phyloP scores from a whole-genome alignment of 2,329 filamentous ascomycete genomes.

The Apiospora saccharicola region DNA sequence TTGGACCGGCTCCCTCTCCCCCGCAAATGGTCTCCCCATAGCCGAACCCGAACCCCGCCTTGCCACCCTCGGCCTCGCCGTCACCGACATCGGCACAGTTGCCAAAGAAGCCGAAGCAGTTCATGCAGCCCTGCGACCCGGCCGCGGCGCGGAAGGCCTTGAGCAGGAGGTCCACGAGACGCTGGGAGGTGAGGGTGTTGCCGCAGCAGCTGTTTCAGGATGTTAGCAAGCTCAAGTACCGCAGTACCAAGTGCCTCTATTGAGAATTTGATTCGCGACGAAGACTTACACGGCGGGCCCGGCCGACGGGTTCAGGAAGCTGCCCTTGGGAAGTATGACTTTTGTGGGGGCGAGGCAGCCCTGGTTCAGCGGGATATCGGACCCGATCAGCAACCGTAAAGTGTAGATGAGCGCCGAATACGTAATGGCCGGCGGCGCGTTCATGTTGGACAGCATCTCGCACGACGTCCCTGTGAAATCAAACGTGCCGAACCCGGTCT shows the following conservation, averaged over 20 bases:
- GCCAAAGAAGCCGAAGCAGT: conserved; percentile 74
- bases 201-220: conserved; percentile 31
- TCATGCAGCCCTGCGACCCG: conserved; percentile 75
- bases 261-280: not conserved
- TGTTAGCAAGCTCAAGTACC: not conserved
- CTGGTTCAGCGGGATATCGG: conserved; percentile 79
- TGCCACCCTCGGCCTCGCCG: not conserved
- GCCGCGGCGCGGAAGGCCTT: conserved; percentile 51
- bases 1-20: conserved; percentile 70
- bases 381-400: conserved; percentile 69
- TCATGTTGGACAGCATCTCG: conserved; percentile 46
- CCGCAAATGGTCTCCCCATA: conserved; percentile 81
- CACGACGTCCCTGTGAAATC: conserved; percentile 59
- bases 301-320: conserved; percentile 42
- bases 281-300: conserved; percentile 32
- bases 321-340: conserved; percentile 34
- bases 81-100: conserved; percentile 64
- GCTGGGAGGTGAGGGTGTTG: conserved; percentile 33
- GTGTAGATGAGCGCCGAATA: conserved; percentile 40
- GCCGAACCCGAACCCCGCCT: conserved; percentile 61
- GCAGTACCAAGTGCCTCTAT: too few species aligned
- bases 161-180: conserved; percentile 33
- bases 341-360: conserved; percentile 61
- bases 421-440: conserved; percentile 40
- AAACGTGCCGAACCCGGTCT: conserved; percentile 74